A percentile compares a stretch with the other conserved stretches of the same genome.
Conservation (phyloP, 768 basidiomycete genomes). For the Vararia minispora region DNA sequence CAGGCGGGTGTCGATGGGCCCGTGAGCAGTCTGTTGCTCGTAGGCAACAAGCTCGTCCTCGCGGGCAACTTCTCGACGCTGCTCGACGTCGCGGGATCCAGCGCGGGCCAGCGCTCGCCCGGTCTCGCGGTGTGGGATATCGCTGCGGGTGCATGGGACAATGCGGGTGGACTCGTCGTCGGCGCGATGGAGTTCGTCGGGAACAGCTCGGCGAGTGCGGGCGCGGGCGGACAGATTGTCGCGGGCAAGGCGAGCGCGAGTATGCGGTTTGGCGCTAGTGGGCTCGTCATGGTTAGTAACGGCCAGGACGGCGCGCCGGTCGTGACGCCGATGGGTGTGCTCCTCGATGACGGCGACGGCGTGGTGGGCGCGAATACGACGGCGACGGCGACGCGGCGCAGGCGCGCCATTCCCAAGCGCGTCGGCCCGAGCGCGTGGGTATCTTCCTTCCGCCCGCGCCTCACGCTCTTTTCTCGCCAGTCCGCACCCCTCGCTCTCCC, state of each 20-base stretch:
- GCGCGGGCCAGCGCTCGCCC: conserved; percentile 26
- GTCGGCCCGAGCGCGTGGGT: conserved; percentile 36
- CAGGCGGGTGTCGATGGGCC: conserved; percentile 66
- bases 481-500: conserved; percentile 28
- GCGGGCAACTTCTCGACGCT: conserved; percentile 66
- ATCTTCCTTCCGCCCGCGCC: conserved; percentile 29
- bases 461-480: conserved; percentile 42
- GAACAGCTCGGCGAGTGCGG: conserved; percentile 45
- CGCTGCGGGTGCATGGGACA: conserved; percentile 49
- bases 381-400: conserved; percentile 24
- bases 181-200: conserved; percentile 62
- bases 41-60: conserved; percentile 43
- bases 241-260: conserved; percentile 55
- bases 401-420: conserved; percentile 27
- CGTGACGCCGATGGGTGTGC: conserved; percentile 50
- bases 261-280: conserved; percentile 60
- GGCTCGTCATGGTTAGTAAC: conserved; percentile 70
- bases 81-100: conserved; percentile 24
- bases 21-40: conserved; percentile 50
- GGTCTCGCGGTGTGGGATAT: conserved; percentile 77
- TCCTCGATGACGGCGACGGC: conserved; percentile 34
- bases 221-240: conserved; percentile 41
- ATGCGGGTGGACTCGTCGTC: conserved; percentile 60
- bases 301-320: conserved; percentile 38
- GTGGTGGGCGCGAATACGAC: conserved; percentile 24